Base-by-base conservation (phyloP, 306 rosid species). In the Trifolium repens region DNA sequence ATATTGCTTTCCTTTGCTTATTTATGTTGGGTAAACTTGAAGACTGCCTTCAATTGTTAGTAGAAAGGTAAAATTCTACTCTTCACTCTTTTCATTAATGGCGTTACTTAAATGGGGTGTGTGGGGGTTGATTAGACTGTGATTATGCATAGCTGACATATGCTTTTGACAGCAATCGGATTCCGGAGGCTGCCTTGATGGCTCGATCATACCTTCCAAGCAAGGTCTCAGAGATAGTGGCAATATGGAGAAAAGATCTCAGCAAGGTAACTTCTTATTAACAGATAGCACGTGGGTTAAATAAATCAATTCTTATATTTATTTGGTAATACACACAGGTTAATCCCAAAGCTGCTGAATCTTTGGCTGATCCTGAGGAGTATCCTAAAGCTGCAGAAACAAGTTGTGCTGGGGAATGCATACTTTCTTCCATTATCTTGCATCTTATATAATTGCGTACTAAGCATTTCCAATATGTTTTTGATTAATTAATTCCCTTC, bases 181-280 rank as follows among this genome's bases (percentile, higher is more conserved):
- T 96, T 80, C 99, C 99, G 30, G 99, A 96, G 87, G 99, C 99
- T 71, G 98, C 99, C 74, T 85, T 96, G 76, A 90, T 96, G 98
- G 99, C 98, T 63, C 89, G 99, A 78, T 96, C 99, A 52, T 96
- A 96, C 89, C 98, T 96, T 82, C 99, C 99, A 64, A 92, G 99
- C 84, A 92, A 92, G 88, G 97, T 96, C 47, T 85, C 98, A 26
- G 98, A 96, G 89, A 90, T 96, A 78, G 98, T 96, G 67, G 90
- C 97, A 63, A 90, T 92, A 69, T 96, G 99, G 99, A 90, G 92
- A 84, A 92, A 92, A 78, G 98, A 96, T 86, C 91, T 96, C 55
- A 83, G 81, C 83, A 96, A 89, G 96, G 99, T 94, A 85, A 80
- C 73, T 80, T 68, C 17, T 46, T 64, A 67, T 49, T 75, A 53